phyloP scores from a whole-genome alignment of 441 rosid genomes.

The Euphorbia schlechtendalii region DNA sequence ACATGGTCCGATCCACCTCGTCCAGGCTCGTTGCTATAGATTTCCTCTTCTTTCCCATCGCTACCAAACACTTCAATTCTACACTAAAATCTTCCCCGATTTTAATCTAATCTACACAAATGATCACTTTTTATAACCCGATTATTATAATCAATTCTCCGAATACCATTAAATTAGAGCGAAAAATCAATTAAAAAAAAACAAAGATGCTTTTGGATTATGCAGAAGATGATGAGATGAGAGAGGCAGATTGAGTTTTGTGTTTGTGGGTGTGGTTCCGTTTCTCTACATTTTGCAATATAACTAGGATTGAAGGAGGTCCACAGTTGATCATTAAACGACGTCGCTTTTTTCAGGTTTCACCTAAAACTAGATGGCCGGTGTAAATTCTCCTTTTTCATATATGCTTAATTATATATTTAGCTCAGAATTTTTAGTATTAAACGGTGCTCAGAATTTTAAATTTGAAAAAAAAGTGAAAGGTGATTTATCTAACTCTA shows the following conservation, averaged over 20 bases:
- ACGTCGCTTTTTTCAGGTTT: not conserved
- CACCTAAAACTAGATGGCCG: too few species aligned
- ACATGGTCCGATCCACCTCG: slow-evolving; percentile 94
- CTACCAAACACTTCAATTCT: not conserved
- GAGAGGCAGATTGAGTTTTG: not conserved
- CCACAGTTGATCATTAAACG: not conserved
- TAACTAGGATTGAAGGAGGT: not conserved
- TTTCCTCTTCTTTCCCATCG: slow-evolving; percentile 88
- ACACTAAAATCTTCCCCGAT: not conserved
- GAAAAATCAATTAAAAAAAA: not conserved
- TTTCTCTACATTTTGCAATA: too few species aligned
- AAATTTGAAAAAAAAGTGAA: too few species aligned
- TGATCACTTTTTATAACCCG: not conserved
- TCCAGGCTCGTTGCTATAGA: slow-evolving; percentile 73
- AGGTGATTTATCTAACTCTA: too few species aligned
- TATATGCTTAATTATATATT: too few species aligned
- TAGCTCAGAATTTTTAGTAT: too few species aligned
- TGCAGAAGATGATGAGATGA: slow-evolving; percentile 1
- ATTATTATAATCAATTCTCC: not conserved
- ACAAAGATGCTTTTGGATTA: not conserved
- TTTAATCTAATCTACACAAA: not conserved
- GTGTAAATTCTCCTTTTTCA: too few species aligned
- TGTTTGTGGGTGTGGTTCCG: not conserved
- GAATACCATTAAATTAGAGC: too few species aligned
- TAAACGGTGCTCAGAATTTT: too few species aligned